Evolutionary conservation across 1,284 basidiomycete genomes (phyloP).

Genomic region (Microbotryum silenes-acaulis): DNA sequence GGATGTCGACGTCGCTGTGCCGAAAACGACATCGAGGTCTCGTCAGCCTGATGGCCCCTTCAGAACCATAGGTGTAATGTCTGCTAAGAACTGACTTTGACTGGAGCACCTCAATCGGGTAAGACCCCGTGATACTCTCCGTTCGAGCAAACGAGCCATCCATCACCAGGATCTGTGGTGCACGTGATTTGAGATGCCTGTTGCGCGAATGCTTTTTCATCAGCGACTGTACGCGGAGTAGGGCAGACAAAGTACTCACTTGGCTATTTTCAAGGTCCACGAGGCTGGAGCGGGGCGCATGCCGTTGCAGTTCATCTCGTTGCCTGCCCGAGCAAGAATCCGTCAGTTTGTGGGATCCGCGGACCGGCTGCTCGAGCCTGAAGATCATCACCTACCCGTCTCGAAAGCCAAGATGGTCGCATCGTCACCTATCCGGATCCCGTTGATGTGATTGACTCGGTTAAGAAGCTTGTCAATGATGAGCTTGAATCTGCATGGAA

Average conservation of each 20-base stretch:
- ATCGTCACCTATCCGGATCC: slow-evolving; percentile 36
- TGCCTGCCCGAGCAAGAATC: slow-evolving; percentile 14
- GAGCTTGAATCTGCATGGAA: slow-evolving; percentile 28
- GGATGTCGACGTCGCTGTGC: slow-evolving; percentile 32
- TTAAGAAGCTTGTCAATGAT: slow-evolving; percentile 35
- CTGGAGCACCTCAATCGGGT: slow-evolving; percentile 31
- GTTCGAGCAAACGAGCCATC: slow-evolving; percentile 37
- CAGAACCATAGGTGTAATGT: neutral
- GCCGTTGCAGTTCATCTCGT: slow-evolving; percentile 34
- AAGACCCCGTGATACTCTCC: slow-evolving; percentile 32
- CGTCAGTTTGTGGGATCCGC: neutral
- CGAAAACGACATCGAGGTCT: neutral
- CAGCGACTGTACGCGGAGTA: neutral
- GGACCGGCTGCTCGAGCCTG: neutral
- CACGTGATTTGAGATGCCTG: slow-evolving; percentile 36
- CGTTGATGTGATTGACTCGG: slow-evolving; percentile 38
- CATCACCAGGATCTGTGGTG: slow-evolving; percentile 37
- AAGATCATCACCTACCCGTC: slow-evolving; percentile 20
- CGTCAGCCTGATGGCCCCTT: neutral
- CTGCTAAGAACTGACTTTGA: slow-evolving; percentile 1
- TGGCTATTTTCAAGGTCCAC: slow-evolving; percentile 34
- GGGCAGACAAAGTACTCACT: slow-evolving; percentile 2
- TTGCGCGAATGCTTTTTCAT: neutral
- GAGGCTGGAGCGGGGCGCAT: slow-evolving; percentile 33
- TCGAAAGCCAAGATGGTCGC: slow-evolving; percentile 39